Evolutionary conservation across 805 yeast genomes (phyloP), one percentile per base, ranked within the genome.

Genomic region (Jamesozyma gamospora): DNA sequence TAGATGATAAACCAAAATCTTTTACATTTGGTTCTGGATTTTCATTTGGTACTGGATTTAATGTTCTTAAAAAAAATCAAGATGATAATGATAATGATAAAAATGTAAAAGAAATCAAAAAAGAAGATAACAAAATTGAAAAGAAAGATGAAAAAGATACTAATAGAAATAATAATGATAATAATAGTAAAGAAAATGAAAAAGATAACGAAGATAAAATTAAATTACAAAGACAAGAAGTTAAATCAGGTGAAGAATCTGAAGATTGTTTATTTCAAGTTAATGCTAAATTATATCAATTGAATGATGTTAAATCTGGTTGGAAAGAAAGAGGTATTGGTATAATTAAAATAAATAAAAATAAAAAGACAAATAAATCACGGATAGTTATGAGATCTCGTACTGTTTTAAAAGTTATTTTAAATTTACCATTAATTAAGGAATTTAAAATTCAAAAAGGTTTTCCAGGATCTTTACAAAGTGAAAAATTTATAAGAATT

Each of bases 301-400:
- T 88, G 25, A 65, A 79, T 0, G 72, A 77, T 28, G 67, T 82
- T 3, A 58, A 72, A 8, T 76, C 71, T 14, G 96, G 96, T 2
- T 92, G 98, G 98, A 92, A 85, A 58, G 98, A 92, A 62, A 75
- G 92, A 53, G 98, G 98, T 18, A 70, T 82, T 32, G 98, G 98
- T 2, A 71, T 75, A 4, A 63, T 92, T n/a, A 95, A 85, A 55
- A 71, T 92, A 19, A 90, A 92, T 60, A 60, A 62, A 34, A 53
- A 58, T 37, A 48, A 47, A n/a, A 44, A 47, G 13, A 46, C 51
- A 1, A 66, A 65, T 2, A 72, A 71, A 40, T 69, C 79, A 0
- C 74, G 98, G 50, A 58, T 92, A 10, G 80, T 92, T 4, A 87
- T 92, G 96, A 76, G 98, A 56, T 79, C 95, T 4, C 84, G 83